Evolutionary conservation across 345 rosid species (phyloP).

Genomic region (Ceriops tagal): DNA sequence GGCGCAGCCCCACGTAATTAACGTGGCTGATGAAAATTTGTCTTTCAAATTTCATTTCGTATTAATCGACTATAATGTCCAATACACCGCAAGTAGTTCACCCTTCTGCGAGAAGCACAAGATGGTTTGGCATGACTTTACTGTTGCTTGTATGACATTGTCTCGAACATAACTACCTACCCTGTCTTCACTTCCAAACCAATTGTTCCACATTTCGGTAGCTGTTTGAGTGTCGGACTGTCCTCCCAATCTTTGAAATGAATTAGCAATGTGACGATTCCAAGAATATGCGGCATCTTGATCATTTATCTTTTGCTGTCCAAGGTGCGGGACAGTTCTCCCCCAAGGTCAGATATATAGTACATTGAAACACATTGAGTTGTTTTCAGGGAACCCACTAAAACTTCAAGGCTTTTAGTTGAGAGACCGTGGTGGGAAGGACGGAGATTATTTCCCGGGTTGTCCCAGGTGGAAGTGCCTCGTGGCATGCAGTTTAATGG

Average conservation of each 20-base stretch:
- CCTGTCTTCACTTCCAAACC: not conserved
- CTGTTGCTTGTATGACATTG: no score
- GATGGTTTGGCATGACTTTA: no score
- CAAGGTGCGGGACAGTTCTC: conserved; percentile 3
- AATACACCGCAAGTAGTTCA: no score
- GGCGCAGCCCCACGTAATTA: no score
- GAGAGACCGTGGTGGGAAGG: not conserved
- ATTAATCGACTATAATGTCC: no score
- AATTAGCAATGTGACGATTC: conserved; percentile 2
- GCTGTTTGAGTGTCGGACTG: no score
- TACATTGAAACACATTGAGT: conserved; percentile 1
- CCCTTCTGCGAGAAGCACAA: no score
- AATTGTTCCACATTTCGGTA: not conserved
- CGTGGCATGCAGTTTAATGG: conserved; percentile 56
- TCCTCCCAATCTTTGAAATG: no score
- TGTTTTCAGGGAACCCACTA: conserved; percentile 17
- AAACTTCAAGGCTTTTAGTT: not conserved
- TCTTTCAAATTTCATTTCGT: no score
- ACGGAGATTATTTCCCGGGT: not conserved
- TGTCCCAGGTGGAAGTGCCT: not conserved
- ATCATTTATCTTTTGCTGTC: no score
- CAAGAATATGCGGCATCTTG: conserved; percentile 8
- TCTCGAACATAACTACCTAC: not conserved
- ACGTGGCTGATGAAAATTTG: no score
- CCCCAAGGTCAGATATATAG: conserved; percentile 11